Conservation (phyloP, 2,329 filamentous ascomycete genomes). For the Hysterium pulicare region DNA sequence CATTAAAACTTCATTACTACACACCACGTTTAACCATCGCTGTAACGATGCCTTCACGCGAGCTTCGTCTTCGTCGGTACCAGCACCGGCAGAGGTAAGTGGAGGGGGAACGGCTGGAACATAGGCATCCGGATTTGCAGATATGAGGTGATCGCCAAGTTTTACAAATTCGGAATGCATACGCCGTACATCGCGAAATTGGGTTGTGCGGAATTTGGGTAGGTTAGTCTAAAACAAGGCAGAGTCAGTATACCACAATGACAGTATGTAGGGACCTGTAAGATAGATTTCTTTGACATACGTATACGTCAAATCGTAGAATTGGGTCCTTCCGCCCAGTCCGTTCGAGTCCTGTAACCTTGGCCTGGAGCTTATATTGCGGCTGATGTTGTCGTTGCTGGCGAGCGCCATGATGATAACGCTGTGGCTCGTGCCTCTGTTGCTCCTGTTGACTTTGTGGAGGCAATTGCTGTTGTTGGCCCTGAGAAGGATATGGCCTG, state of each 20-base stretch:
- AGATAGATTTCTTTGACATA: no score
- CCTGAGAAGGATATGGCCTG: slow-evolving; percentile 34
- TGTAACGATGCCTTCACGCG: slow-evolving; percentile 88
- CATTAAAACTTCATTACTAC: slow-evolving; percentile 87
- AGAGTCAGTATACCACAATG: no score
- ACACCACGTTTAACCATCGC: slow-evolving; percentile 92
- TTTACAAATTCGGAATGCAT: slow-evolving; percentile 95
- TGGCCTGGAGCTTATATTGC: slow-evolving; percentile 83
- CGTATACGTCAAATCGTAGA: slow-evolving; percentile 92
- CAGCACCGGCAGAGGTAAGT: slow-evolving; percentile 89
- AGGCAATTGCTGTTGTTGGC: slow-evolving; percentile 31
- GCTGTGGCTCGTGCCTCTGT: slow-evolving; percentile 42
- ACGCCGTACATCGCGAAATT: slow-evolving; percentile 94
- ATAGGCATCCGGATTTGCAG: slow-evolving; percentile 92
- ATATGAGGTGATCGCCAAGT: slow-evolving; percentile 92
- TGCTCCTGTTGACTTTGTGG: slow-evolving; percentile 35
- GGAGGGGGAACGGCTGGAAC: slow-evolving; percentile 93
- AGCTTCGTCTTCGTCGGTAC: slow-evolving; percentile 91
- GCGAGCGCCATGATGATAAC: slow-evolving; percentile 44
- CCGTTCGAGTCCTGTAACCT: slow-evolving; percentile 89
- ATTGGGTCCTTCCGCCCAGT: slow-evolving; percentile 95
- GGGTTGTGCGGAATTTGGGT: slow-evolving; percentile 95
- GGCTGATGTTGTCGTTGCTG: slow-evolving; percentile 52
- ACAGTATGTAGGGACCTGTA: no score
- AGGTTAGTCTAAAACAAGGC: slow-evolving; percentile 78